Base-by-base conservation (phyloP, 768 basidiomycete genomes). In the Coprinopsis strossmayeri region DNA sequence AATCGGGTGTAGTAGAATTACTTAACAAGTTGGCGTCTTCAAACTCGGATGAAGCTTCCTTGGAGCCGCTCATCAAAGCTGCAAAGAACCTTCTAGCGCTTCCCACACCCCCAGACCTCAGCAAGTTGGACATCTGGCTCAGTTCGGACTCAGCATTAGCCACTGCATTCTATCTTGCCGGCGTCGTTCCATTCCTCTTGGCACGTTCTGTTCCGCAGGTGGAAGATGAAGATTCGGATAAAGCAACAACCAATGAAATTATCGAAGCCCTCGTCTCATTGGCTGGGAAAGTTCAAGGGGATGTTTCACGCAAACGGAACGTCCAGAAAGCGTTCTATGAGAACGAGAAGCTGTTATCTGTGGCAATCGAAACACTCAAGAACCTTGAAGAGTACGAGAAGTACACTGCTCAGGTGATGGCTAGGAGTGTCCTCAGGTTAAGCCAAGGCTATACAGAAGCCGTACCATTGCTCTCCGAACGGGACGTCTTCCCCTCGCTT, bases 141-240 rank as follows among this genome's bases (percentile, higher is more conserved):
- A 24, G 37, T 1, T 20, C 11, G 11, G 45, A 44, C 13, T 25
- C 55, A 5, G 24, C 26, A 5, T 17, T 57, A 24, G 39, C 50
- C n/a, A 46, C n/a, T 27, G 50, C 50, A 4, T 52, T 57, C 32
- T 57, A 52, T 24, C 47, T 46, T 11, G 55, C 34, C 17, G 53
- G 53, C 12, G 38, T 57, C 9, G 17, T 40, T 3, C 46, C 46
- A 2, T 35, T 26, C 26, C 23, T 48, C 1, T 15, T 24, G 18
- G 21, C n/a, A 5, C 21, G 15, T 25, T 7, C 35, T 13, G 46
- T 28, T 18, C 11, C 23, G 1, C 3, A 11, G 15, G 46, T 39
- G 25, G 43, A 32, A 10, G 43, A 32, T 27, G 43, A 45, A n/a
- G 43, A 45, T 3, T 4, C 7, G 21, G 4, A 7, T 28, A n/a